Evolutionary conservation across 352 stramenopile species (phyloP).

Genomic region (Pythium biforme): DNA sequence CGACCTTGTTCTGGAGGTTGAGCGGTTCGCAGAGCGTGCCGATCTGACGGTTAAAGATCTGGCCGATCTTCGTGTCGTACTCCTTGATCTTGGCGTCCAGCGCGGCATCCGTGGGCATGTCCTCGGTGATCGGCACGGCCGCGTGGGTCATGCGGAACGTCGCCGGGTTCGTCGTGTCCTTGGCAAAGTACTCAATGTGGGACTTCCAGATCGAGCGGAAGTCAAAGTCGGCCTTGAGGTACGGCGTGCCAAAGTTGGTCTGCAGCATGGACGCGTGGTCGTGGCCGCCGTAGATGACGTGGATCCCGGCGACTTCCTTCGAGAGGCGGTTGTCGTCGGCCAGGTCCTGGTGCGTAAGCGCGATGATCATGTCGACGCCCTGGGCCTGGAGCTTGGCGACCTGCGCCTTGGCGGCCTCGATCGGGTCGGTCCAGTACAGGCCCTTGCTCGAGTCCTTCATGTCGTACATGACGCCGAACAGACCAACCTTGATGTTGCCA

Average conservation of each 20-base stretch:
- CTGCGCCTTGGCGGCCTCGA: slow-evolving; percentile 50
- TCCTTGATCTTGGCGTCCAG: slow-evolving; percentile 52
- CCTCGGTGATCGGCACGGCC: slow-evolving; percentile 53
- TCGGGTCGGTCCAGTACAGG: slow-evolving; percentile 64
- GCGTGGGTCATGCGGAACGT: slow-evolving; percentile 52
- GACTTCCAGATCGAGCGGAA: slow-evolving; percentile 71
- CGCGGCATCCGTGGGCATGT: slow-evolving; percentile 46
- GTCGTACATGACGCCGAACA: slow-evolving; percentile 82
- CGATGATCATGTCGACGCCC: slow-evolving; percentile 71
- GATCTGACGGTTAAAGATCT: slow-evolving; percentile 43
- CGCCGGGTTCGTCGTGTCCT: slow-evolving; percentile 27
- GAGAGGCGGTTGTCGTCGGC: slow-evolving; percentile 72
- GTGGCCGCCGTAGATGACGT: slow-evolving; percentile 71
- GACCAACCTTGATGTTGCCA: slow-evolving; percentile 53
- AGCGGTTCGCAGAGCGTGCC: slow-evolving; percentile 53
- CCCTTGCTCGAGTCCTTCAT: slow-evolving; percentile 65
- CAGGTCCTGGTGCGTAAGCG: slow-evolving; percentile 66
- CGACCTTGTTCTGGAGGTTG: slow-evolving; percentile 49
- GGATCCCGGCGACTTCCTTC: slow-evolving; percentile 57
- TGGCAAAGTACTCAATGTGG: slow-evolving; percentile 56
- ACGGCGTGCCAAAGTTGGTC: slow-evolving; percentile 67
- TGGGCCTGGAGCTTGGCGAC: slow-evolving; percentile 39
- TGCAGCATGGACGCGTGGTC: slow-evolving; percentile 77
- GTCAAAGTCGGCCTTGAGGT: slow-evolving; percentile 72
- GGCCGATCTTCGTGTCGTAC: slow-evolving; percentile 42